phyloP scores from a whole-genome alignment of 148 eudicot species.

The Chenopodium quinoa region DNA sequence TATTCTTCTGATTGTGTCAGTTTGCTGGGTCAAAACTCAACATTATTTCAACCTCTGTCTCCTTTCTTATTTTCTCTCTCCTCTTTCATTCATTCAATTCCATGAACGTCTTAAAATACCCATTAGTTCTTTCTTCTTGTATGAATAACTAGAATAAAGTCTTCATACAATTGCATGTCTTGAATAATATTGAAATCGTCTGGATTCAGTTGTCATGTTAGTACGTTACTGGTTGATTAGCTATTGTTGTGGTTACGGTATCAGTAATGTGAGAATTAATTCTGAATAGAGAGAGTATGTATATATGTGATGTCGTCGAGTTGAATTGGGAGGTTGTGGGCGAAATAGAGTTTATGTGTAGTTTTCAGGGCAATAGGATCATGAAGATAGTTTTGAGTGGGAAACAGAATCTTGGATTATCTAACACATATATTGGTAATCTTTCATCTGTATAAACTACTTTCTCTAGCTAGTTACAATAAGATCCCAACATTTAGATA shows the following conservation, averaged over 20 bases:
- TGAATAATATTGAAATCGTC: too few relatives aligned
- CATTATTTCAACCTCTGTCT: constrained; percentile 17
- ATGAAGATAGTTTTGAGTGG: constrained; percentile 1
- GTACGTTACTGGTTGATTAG: background rate
- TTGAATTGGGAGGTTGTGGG: background rate
- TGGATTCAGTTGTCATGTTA: background rate
- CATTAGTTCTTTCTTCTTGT: background rate
- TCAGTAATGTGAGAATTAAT: too few relatives aligned
- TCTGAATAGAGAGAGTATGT: background rate
- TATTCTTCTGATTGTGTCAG: constrained; percentile 24
- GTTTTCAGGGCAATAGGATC: constrained; percentile 9
- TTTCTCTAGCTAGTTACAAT: constrained; percentile 13
- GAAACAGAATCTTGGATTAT: constrained; percentile 10
- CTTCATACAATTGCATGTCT: background rate
- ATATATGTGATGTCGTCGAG: background rate
- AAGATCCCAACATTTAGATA: constrained; percentile 18
- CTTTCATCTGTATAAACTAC: constrained; percentile 7
- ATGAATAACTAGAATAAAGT: background rate
- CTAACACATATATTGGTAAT: constrained; percentile 1
- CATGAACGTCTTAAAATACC: constrained; percentile 5
- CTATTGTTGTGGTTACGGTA: background rate
- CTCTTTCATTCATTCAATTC: background rate
- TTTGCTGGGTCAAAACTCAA: constrained; percentile 28
- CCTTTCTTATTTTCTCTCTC: constrained; percentile 12
- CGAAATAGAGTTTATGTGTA: background rate